Conservation (phyloP, 2,329 filamentous ascomycete species). For the Metarhizium anisopliae region DNA sequence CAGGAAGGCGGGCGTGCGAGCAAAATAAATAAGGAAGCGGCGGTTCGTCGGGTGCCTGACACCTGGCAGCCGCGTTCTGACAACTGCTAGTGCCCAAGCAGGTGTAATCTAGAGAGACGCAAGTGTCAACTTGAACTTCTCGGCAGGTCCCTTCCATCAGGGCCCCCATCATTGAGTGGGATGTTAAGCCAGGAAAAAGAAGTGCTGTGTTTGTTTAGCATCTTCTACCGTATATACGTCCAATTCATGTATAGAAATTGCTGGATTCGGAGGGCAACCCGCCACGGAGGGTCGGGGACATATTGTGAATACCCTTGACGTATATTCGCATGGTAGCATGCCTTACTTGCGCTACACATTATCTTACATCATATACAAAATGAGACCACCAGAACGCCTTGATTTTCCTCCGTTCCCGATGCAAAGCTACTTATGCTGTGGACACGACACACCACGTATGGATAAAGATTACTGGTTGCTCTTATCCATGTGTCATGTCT, state of each 20-base stretch:
- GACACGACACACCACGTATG: neutral
- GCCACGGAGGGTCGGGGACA: too few species aligned
- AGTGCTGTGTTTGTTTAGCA: neutral
- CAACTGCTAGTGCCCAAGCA: neutral
- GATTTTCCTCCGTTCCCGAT: neutral
- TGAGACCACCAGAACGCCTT: slow-evolving; percentile 1
- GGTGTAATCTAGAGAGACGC: neutral
- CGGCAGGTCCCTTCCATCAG: too few species aligned
- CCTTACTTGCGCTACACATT: neutral
- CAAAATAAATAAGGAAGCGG: neutral
- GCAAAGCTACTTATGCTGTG: neutral
- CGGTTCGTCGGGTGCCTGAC: neutral
- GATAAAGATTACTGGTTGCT: neutral
- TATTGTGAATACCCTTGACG: too few species aligned
- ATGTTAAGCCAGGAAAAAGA: neutral
- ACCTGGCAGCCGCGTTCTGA: neutral
- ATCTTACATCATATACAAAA: neutral
- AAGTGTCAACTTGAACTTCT: neutral
- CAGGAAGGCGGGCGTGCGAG: neutral
- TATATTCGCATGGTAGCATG: neutral
- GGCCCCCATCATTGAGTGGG: too few species aligned
- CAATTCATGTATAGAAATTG: too few species aligned
- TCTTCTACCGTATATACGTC: too few species aligned
- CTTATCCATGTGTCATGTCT: slow-evolving; percentile 1
- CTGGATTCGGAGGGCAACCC: too few species aligned